Evolutionary conservation across 805 yeast genomes (phyloP), one percentile per base, ranked within the genome.

Genomic region (Debaryomyces tyrocola): DNA sequence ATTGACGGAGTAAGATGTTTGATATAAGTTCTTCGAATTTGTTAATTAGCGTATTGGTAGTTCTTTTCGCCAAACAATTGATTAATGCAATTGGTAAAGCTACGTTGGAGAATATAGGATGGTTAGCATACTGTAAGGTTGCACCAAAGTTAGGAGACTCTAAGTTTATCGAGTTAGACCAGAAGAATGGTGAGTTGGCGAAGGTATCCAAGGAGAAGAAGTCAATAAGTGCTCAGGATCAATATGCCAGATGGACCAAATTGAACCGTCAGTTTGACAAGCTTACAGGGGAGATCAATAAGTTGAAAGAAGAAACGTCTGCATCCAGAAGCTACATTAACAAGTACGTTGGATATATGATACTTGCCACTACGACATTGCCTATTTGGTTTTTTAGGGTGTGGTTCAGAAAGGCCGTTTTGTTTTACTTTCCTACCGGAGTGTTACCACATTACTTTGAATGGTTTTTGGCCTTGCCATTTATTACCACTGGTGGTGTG

Each of bases 221-320:
- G 27, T 51, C 74, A 2, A 79, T 90, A 8, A 80, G 89, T 45
- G 92, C 97, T 1, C 97, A 92, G 64, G 97, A 94, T 62, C 84
- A 94, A 58, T 94, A 92, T 64, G 97, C 97, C 24, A 84, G 80
- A 58, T 94, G 98, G 98, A 95, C 97, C 1, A 90, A 90, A 63
- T 74, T 91, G 51, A 91, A 90, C 58, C 78, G 99, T 41, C 78
- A 76, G 55, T 69, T 77, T 47, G 90, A 85, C 53, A 75, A 78
- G 48, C 58, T 87, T 41, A 73, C 75, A 37, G 71, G 65, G 12
- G 82, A 86, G 49, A 68, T 85, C 37, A 77, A 73, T 14, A 47
- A 55, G 7, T 53, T 79, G 39, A 76, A 73, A 43, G 60, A 65
- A 36, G 56, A 63, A 9, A 58, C 85, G 11, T 57, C 70, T 4